Conservation (phyloP, 257 asterid species). For the Solanum verrucosum region DNA sequence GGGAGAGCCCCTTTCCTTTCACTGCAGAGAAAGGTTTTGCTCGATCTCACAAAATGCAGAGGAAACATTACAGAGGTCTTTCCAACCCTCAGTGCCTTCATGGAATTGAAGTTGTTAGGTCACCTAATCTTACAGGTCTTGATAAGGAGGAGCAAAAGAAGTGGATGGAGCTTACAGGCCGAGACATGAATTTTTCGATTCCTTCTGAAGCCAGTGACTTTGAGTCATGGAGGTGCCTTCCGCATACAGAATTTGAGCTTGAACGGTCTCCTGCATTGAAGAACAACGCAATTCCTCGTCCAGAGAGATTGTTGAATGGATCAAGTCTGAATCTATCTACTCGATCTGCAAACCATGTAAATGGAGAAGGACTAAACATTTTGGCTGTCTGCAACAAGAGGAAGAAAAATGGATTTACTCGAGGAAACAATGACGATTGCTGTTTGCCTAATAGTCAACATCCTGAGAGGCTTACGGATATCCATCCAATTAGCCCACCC, state of each 20-base stretch:
- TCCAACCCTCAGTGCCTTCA: constrained; percentile 46
- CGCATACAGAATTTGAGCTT: constrained; percentile 29
- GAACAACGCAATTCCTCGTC: constrained; percentile 7
- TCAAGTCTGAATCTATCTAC: constrained; percentile 30
- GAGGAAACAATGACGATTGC: constrained; percentile 24
- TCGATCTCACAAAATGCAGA: constrained; percentile 39
- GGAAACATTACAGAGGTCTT: constrained; percentile 40
- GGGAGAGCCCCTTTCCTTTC: constrained; percentile 37
- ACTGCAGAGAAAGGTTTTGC: constrained; percentile 37
- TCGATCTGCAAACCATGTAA: constrained; percentile 8
- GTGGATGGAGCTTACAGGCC: constrained; percentile 42
- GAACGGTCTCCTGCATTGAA: constrained; percentile 21
- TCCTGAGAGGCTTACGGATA: constrained; percentile 15
- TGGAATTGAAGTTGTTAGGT: constrained; percentile 37
- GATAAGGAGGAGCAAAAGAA: constrained; percentile 40
- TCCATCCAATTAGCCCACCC: constrained; percentile 22
- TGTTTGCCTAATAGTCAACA: constrained; percentile 13
- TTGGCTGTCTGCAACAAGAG: constrained; percentile 25
- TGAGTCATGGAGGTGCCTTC: constrained; percentile 36
- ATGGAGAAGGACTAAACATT: constrained; percentile 33
- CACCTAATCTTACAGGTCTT: constrained; percentile 27
- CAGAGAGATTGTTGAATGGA: constrained; percentile 25
- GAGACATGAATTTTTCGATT: constrained; percentile 31
- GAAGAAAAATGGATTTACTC: constrained; percentile 17
- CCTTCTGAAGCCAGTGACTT: constrained; percentile 41